A percentile compares a stretch with the other conserved stretches of the same genome.
These are phyloP conservation scores for Mediolabrus comicus DNA, from an alignment of 108 stramenopile species.

Conservation along the genomic window DNA sequence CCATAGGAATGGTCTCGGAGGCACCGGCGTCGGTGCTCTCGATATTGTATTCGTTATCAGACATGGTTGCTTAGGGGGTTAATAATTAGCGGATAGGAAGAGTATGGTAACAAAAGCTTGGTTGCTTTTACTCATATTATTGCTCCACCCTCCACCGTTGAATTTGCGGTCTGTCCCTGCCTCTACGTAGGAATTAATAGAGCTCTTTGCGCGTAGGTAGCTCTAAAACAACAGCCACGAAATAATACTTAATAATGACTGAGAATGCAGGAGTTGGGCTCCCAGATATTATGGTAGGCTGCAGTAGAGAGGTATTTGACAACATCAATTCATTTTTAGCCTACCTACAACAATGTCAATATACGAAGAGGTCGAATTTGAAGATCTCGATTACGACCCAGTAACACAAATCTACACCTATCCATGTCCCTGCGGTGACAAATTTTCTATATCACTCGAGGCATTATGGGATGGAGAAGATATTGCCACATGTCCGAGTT, in stretches of 20 bases:
- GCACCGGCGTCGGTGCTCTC: slow-evolving; percentile 92
- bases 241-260: not conserved
- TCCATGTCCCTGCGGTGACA: slow-evolving; percentile 98
- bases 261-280: too few species aligned
- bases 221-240: not conserved
- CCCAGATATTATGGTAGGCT: too few species aligned
- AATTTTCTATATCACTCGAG: slow-evolving; percentile 88
- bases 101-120: too few species aligned
- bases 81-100: not conserved
- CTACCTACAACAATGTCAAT: slow-evolving; percentile 79
- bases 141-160: too few species aligned
- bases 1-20: slow-evolving; percentile 89
- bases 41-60: slow-evolving; percentile 79
- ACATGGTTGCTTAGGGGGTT: slow-evolving; percentile 55
- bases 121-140: too few species aligned
- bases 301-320: too few species aligned
- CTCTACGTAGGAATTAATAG: not conserved
- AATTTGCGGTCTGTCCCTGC: too few species aligned
- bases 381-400: slow-evolving; percentile 92
- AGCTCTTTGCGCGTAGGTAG: not conserved
- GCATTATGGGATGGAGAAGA: slow-evolving; percentile 96
- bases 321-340: too few species aligned
- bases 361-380: slow-evolving; percentile 97
- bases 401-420: slow-evolving; percentile 80
- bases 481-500: slow-evolving; percentile 95